A percentile compares a stretch with the other conserved stretches of the same genome.
Evolutionary conservation across 1,139 yeast species (phyloP).

Genomic region (Pichia sp.): DNA sequence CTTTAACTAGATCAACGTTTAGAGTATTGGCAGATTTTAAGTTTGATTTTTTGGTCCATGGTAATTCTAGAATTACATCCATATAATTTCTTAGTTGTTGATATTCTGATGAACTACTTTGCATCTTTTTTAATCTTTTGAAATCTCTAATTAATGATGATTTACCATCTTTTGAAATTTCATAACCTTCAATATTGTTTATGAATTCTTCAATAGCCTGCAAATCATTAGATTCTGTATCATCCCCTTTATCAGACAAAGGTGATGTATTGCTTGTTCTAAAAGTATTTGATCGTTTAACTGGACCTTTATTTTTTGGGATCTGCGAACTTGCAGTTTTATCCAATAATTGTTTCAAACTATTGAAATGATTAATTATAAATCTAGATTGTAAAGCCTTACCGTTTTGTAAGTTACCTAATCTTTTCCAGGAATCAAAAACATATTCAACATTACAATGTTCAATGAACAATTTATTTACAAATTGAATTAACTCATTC

Average conservation of each 20-base stretch:
- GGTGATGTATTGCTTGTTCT: neutral
- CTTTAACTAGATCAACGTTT: slow-evolving; percentile 47
- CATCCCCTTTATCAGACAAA: slow-evolving; percentile 32
- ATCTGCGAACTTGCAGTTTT: neutral
- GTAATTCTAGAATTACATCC: slow-evolving; percentile 64
- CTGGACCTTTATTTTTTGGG: neutral
- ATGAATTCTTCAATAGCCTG: slow-evolving; percentile 44
- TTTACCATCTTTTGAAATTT: slow-evolving; percentile 45
- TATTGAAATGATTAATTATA: slow-evolving; percentile 54
- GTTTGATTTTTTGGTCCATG: slow-evolving; percentile 40
- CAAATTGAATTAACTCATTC: slow-evolving; percentile 29
- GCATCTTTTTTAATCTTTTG: slow-evolving; percentile 55
- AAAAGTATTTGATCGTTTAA: neutral
- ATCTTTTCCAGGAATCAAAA: slow-evolving; percentile 51
- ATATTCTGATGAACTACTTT: slow-evolving; percentile 65
- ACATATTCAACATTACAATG: slow-evolving; percentile 38
- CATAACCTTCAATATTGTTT: slow-evolving; percentile 32
- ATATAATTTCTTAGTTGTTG: slow-evolving; percentile 67
- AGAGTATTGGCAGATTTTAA: neutral
- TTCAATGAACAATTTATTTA: slow-evolving; percentile 32
- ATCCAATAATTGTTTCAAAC: slow-evolving; percentile 47
- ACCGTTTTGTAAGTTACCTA: slow-evolving; percentile 26
- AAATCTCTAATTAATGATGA: slow-evolving; percentile 57
- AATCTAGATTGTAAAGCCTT: slow-evolving; percentile 31
- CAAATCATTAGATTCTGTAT: slow-evolving; percentile 32